These are phyloP conservation scores for Sclerotinia nivalis DNA, from an alignment of 2,329 filamentous ascomycete species.

Conservation along the genomic window DNA sequence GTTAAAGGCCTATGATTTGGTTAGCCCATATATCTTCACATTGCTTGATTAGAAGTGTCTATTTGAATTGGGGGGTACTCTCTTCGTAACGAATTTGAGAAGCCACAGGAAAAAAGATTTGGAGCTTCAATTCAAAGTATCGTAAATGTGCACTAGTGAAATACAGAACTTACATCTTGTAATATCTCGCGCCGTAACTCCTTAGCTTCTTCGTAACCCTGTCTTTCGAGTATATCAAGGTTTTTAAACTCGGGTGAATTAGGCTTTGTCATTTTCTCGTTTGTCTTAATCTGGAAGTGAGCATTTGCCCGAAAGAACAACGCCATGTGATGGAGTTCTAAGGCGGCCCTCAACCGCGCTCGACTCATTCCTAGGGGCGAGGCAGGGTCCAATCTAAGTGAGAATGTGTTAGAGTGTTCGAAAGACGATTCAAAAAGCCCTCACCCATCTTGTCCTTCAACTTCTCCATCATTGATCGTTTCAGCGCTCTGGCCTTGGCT, in stretches of 20 bases:
- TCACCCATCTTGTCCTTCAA: constrained; percentile 39
- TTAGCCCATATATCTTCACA: not conserved
- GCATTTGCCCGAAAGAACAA: constrained; percentile 84
- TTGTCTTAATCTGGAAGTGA: constrained; percentile 78
- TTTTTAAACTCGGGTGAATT: constrained; percentile 66
- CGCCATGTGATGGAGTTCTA: constrained; percentile 80
- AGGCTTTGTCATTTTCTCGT: constrained; percentile 62
- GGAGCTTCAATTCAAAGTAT: constrained; percentile 37
- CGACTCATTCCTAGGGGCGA: constrained; percentile 58
- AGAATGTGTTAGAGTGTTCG: not conserved
- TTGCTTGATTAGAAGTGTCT: not conserved
- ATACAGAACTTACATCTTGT: constrained; percentile 45
- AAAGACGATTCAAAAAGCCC: constrained; percentile 16
- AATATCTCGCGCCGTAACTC: constrained; percentile 75
- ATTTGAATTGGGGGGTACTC: not conserved
- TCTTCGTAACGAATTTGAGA: not conserved
- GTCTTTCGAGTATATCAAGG: constrained; percentile 69
- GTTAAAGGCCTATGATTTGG: constrained; percentile 14
- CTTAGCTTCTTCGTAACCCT: constrained; percentile 78
- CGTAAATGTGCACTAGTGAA: not conserved
- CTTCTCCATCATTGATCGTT: not conserved
- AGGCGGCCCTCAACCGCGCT: constrained; percentile 66
- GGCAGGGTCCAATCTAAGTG: constrained; percentile 17
- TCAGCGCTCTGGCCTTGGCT: not conserved
- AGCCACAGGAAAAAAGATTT: not conserved